Evolutionary conservation across 805 yeast genomes (phyloP).

Genomic region (Yamadazyma paraphyllophila): DNA sequence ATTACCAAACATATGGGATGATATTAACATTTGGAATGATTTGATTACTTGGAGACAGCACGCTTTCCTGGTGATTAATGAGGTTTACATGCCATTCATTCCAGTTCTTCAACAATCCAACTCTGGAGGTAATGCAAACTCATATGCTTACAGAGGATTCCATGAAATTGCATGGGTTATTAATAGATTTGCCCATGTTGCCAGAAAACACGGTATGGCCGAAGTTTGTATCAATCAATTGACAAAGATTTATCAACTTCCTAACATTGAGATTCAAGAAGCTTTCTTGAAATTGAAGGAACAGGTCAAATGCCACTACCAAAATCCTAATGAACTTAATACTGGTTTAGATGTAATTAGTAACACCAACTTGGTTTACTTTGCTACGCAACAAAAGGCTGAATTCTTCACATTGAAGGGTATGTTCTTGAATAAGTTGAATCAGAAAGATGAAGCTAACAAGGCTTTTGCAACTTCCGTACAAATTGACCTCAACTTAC

Average conservation of each 20-base stretch:
- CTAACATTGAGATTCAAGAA: conserved; percentile 97
- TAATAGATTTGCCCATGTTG: conserved; percentile 97
- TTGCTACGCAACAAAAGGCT: conserved; percentile 97
- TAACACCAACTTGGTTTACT: conserved; percentile 92
- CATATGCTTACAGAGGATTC: conserved; percentile 95
- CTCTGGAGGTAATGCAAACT: conserved; percentile 71
- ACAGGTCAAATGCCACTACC: conserved; percentile 97
- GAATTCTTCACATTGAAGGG: conserved; percentile 97
- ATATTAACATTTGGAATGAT: conserved; percentile 96
- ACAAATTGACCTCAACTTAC: conserved; percentile 87
- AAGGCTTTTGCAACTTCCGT: conserved; percentile 98
- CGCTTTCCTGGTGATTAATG: conserved; percentile 93
- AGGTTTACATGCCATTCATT: conserved; percentile 88
- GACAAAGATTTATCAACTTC: conserved; percentile 90
- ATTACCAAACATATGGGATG: conserved; percentile 95
- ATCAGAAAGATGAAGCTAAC: conserved; percentile 91
- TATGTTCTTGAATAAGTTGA: conserved; percentile 90
- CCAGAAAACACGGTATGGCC: conserved; percentile 93
- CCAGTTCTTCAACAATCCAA: conserved; percentile 73
- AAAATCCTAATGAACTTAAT: conserved; percentile 82
- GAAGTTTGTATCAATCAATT: conserved; percentile 93
- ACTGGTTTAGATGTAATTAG: conserved; percentile 97
- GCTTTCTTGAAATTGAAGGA: conserved; percentile 94
- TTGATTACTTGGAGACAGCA: conserved; percentile 98
- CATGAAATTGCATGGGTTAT: conserved; percentile 99